phyloP scores from a whole-genome alignment of 805 yeast genomes.

The Kazachstania martiniae region DNA sequence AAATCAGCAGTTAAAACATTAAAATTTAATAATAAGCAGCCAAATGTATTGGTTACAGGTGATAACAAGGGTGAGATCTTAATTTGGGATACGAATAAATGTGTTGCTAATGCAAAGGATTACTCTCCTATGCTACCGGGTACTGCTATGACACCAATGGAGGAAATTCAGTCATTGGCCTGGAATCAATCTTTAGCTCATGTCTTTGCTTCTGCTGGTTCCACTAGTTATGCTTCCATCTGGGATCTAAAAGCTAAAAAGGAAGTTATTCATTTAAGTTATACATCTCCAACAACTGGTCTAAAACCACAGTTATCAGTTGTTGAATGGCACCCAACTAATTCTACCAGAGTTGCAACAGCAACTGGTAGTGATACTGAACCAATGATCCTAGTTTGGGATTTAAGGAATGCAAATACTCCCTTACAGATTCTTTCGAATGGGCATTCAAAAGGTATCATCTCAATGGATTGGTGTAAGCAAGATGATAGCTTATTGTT shows the following conservation, averaged over 20 bases:
- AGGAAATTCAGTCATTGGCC: constrained; percentile 68
- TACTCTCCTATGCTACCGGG: constrained; percentile 53
- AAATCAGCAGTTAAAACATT: constrained; percentile 60
- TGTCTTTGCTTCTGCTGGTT: constrained; percentile 83
- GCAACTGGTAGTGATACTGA: constrained; percentile 74
- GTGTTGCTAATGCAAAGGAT: constrained; percentile 30
- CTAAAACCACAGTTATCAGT: constrained; percentile 60
- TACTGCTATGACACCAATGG: constrained; percentile 65
- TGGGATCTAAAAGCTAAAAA: constrained; percentile 87
- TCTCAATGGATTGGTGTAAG: constrained; percentile 88
- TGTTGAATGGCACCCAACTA: constrained; percentile 92
- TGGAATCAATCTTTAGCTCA: constrained; percentile 83
- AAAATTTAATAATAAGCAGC: constrained; percentile 66
- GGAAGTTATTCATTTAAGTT: constrained; percentile 79
- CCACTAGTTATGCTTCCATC: constrained; percentile 75
- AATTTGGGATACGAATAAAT: constrained; percentile 76
- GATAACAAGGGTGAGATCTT: constrained; percentile 69
- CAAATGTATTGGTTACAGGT: constrained; percentile 70
- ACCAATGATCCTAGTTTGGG: constrained; percentile 86
- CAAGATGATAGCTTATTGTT: constrained; percentile 69
- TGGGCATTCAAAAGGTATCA: constrained; percentile 82
- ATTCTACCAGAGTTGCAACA: constrained; percentile 77
- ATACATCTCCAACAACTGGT: constrained; percentile 41
- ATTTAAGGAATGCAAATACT: constrained; percentile 83
- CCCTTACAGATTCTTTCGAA: constrained; percentile 56